Evolutionary conservation across 768 basidiomycete species (phyloP).

Genomic region (Tubosaeta sp.): DNA sequence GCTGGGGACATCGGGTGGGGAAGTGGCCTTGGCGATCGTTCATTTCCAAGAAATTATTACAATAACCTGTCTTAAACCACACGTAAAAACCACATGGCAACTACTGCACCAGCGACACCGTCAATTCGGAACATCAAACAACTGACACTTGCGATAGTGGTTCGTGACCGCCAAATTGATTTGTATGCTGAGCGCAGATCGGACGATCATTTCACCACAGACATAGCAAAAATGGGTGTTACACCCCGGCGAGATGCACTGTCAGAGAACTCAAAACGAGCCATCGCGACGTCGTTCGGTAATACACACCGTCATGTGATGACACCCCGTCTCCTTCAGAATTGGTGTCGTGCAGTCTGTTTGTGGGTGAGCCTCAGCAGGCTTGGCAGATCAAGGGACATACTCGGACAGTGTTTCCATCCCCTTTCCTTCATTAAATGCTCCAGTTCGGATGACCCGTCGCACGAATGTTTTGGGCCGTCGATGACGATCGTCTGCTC

Average conservation of each 20-base stretch:
- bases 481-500: conserved; percentile 35
- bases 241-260: conserved; percentile 58
- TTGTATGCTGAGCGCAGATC: conserved; percentile 32
- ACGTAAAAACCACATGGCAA: not conserved
- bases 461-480: conserved; percentile 51
- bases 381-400: conserved; percentile 4
- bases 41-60: no score
- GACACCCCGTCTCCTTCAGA: conserved; percentile 49
- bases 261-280: not conserved
- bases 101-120: not conserved
- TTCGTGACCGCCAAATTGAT: conserved; percentile 25
- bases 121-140: conserved; percentile 35
- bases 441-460: conserved; percentile 52
- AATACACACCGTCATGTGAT: conserved; percentile 50
- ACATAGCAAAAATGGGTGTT: conserved; percentile 56
- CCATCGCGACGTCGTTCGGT: no score
- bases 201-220: conserved; percentile 46
- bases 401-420: conserved; percentile 64
- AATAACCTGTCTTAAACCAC: no score
- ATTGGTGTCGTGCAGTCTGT: conserved; percentile 46
- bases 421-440: conserved; percentile 49
- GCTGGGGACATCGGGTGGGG: no score
- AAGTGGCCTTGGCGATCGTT: no score
- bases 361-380: not conserved
- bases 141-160: conserved; percentile 33